Conservation (phyloP, 768 basidiomycete species). For the Paxillus involutus region DNA sequence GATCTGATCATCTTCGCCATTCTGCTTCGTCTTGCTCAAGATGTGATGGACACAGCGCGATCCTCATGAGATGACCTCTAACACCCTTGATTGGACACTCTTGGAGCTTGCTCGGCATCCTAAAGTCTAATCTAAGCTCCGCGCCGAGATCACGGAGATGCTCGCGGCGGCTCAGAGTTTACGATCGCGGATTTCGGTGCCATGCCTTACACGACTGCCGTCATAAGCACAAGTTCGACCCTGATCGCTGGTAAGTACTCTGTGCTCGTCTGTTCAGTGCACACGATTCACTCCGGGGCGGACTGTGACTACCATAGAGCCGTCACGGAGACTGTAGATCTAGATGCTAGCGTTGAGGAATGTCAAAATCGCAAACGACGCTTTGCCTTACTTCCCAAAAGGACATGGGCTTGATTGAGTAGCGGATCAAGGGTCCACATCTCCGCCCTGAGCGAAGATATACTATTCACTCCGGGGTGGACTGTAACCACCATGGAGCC, state of each 20-base stretch:
- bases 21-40: neutral
- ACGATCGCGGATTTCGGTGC: slow-evolving; percentile 44
- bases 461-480: no score
- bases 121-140: slow-evolving; percentile 57
- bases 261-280: no score
- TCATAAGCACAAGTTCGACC: no score
- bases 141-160: slow-evolving; percentile 48
- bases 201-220: slow-evolving; percentile 48
- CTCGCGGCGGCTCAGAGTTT: slow-evolving; percentile 39
- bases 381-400: slow-evolving; percentile 35
- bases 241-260: no score
- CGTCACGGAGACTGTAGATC: no score
- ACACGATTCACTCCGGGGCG: no score
- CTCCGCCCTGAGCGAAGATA: slow-evolving; percentile 43
- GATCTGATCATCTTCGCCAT: neutral
- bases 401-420: slow-evolving; percentile 49
- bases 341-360: no score
- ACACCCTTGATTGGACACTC: slow-evolving; percentile 58
- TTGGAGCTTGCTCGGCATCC: slow-evolving; percentile 61
- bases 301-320: no score
- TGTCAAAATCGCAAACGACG: no score
- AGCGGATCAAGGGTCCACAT: slow-evolving; percentile 39
- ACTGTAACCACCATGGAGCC: no score
- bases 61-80: slow-evolving; percentile 65
- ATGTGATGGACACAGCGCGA: no score